Evolutionary conservation across 768 basidiomycete species (phyloP), one percentile per base, ranked within the genome.

Genomic region (Trametes cubensis): DNA sequence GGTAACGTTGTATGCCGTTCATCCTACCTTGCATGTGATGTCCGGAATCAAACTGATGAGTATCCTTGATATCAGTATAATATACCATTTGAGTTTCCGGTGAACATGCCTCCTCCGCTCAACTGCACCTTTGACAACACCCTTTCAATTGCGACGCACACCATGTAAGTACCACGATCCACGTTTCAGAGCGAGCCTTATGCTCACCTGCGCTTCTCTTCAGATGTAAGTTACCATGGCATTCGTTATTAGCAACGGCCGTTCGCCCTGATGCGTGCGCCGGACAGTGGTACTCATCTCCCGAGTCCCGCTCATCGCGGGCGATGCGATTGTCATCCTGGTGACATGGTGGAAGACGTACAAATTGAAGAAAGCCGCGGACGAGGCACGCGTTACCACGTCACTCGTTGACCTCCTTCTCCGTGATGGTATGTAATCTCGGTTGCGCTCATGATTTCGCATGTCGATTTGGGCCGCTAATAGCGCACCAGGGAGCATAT

Each of bases 291-390:
- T 47, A 13, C 55, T 56, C 30, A 34, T 26, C 20, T 56, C 55
- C 0, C 26, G 55, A 34, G 15, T 56, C 20, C 15, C 56, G 6
- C 26, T 54, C 34, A 63, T 63, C 17, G 44, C 41, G 6, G 56
- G 49, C 4, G 62, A 63, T 30, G 11, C 52, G 21, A 58, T 54
- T 21, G 62, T 58, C 2, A 40, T 63, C 17, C 34, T 38, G 15
- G 48, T 63, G 28, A 63, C 62, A 5, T 63, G 62, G 62, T 46
- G 56, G 49, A 63, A 63, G 51, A 63, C 62, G 15, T 63, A 53
- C 45, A 23, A 39, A 18, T n/a, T 45, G 2, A 58, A 52, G 30
- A 52, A 47, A n/a, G 56, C 49, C 6, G 62, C 62, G n/a, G 50
- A 53, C 6, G 41, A 30, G 17, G 52, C 50, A 3, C 50, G 44